Conservation (phyloP, 73 alveolate genomes). For the Paramecium pentaurelia region DNA sequence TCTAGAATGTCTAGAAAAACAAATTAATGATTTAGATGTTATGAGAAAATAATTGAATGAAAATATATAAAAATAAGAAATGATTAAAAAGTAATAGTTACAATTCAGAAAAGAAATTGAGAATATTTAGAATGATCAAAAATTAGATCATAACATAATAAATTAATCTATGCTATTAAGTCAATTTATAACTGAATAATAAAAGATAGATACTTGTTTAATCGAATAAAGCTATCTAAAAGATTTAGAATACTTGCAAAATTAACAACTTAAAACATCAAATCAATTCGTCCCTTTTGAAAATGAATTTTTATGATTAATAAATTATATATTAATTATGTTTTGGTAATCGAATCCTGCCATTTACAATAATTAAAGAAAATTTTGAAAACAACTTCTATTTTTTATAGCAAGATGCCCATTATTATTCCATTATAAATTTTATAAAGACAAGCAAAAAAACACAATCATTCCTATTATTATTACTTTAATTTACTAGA, state of each 20-base stretch:
- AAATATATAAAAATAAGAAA: neutral
- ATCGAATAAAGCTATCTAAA: constrained; percentile 11
- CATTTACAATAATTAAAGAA: too few relatives aligned
- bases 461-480: constrained; percentile 10
- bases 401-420: neutral
- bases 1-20: neutral
- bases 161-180: neutral
- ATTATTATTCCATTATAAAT: constrained; percentile 28
- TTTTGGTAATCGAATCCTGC: neutral
- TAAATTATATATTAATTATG: neutral
- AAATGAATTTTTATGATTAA: constrained; percentile 20
- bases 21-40: neutral
- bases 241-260: neutral
- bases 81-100: neutral
- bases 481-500: constrained; percentile 71
- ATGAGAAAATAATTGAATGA: neutral
- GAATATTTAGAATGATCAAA: neutral
- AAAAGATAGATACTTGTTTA: neutral
- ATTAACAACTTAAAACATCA: neutral
- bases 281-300: constrained; percentile 16
- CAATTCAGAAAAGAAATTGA: neutral
- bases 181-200: neutral
- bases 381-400: neutral
- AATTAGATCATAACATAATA: neutral
- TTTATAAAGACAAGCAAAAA: constrained; percentile 82